Evolutionary conservation across 306 rosid species (phyloP).

Genomic region (Malus sylvestris): DNA sequence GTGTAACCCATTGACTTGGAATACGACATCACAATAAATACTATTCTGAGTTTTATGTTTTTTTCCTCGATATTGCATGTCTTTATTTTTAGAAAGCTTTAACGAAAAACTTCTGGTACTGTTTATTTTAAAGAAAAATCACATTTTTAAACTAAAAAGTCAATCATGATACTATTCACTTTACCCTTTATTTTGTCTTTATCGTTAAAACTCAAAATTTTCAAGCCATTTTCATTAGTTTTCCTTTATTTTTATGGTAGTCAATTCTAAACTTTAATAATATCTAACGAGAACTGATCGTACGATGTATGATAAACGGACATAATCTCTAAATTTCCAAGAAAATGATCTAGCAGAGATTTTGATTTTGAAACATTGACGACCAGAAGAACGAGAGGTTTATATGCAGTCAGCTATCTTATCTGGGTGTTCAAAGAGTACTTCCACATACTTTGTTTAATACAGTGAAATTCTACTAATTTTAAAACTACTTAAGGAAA

Average conservation of each 20-base stretch:
- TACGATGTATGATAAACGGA: fast-evolving
- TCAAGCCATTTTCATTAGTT: too few relatives aligned
- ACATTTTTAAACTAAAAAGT: too few relatives aligned
- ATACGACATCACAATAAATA: neutral
- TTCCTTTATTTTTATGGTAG: neutral
- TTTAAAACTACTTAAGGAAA: too few relatives aligned
- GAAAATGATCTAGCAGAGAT: too few relatives aligned
- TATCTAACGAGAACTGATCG: too few relatives aligned
- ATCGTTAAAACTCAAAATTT: too few relatives aligned
- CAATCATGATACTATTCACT: too few relatives aligned
- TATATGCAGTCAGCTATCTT: neutral
- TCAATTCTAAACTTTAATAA: neutral
- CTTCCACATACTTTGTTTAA: neutral
- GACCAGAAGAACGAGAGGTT: neutral
- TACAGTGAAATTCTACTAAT: too few relatives aligned
- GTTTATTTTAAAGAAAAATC: too few relatives aligned
- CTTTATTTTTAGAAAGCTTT: neutral
- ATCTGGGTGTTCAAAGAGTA: neutral
- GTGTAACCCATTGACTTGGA: neutral
- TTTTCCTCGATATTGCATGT: neutral
- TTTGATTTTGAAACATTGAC: neutral
- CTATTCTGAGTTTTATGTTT: neutral
- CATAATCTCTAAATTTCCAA: too few relatives aligned
- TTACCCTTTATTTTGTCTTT: too few relatives aligned
- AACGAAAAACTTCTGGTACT: too few relatives aligned